Base-by-base conservation (phyloP, 352 stramenopile species). In the Thraustochytrium striatum region DNA sequence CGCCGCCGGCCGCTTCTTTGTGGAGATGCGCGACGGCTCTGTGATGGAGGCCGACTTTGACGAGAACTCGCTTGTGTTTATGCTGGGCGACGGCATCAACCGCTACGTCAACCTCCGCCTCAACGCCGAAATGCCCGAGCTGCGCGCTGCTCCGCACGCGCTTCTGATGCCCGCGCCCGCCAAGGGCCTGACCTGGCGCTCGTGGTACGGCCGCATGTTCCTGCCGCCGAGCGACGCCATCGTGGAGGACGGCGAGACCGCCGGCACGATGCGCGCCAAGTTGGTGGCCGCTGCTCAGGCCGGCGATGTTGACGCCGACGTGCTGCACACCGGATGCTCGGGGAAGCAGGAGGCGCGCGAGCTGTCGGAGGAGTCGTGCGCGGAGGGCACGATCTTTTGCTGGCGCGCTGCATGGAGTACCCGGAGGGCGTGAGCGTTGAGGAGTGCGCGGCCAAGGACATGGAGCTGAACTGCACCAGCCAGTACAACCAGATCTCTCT, bases 131-230 rank as follows among this genome's bases (percentile, higher is more conserved):
- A 33, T 30, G 5, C 8, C 41, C 62, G 32, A 13, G 41, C 82
- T 90, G 7, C 82, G 85, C 36, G 84, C 85, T 21, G 61, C 82
- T 33, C 87, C 87, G 43, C 87, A 91, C 79, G 79, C 85, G 19
- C 68, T 91, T 11, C 57, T n/a, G 28, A 82, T 89, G 41, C 72
- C 79, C 21, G 38, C 21, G 38, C 57, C 57, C 11, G 36, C 61
- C 5, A 16, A 39, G 9, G 53, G 8, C 7, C n/a, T 30, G 11
- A 36, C 47, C 0, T 73, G 58, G 25, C 65, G 78, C 16, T 59
- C 68, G 25, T 91, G 87, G 87, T 90, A 90, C 57, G 87, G 87
- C 19, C 83, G 86, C 47, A 91, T 90, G 87, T 83, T 89, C 9
- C 70, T 91, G 0, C 83, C 87, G n/a, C 86, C 86, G 25, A 55